These are phyloP conservation scores for Xylaria bambusicola DNA, from an alignment of 495 filamentous ascomycete species.

Conservation along the genomic window DNA sequence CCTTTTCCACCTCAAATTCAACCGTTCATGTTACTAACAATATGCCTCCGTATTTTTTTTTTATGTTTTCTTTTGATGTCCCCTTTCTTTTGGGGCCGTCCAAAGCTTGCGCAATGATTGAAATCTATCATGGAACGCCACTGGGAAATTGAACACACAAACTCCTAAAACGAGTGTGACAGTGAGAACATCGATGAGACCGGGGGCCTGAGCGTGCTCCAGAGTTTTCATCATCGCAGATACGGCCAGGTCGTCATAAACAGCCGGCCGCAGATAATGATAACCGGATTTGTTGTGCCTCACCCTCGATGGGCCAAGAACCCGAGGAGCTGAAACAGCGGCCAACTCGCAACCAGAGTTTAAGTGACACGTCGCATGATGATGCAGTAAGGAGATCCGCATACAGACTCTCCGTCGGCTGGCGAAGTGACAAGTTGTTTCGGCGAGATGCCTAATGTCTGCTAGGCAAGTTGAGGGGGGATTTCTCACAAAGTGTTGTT, in stretches of 20 bases:
- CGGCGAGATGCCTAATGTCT: conserved; percentile 9
- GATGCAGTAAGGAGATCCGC: conserved; percentile 5
- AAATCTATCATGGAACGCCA: conserved; percentile 14
- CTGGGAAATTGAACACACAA: conserved; percentile 2
- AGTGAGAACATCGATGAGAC: conserved; percentile 1
- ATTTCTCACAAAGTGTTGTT: conserved; percentile 10
- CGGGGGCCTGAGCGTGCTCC: not conserved
- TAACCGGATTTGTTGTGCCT: conserved; percentile 6
- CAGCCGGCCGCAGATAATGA: not conserved
- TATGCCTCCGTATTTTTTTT: conserved; percentile 6
- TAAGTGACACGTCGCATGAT: conserved; percentile 18
- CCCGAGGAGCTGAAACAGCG: conserved; percentile 18
- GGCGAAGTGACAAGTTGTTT: conserved; percentile 12
- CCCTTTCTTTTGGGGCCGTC: not conserved
- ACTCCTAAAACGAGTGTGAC: conserved; percentile 5
- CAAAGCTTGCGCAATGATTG: conserved; percentile 16
- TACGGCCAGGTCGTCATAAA: not conserved
- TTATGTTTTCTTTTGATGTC: not conserved
- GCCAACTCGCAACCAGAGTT: conserved; percentile 14
- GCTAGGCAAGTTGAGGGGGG: not conserved
- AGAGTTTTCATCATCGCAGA: not conserved
- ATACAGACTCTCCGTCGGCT: conserved; percentile 4
- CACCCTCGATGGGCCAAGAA: conserved; percentile 13
- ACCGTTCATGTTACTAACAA: not conserved
- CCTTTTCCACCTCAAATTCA: not conserved